Base-by-base conservation (phyloP, 345 rosid genomes). In the Kandelia obovata region DNA sequence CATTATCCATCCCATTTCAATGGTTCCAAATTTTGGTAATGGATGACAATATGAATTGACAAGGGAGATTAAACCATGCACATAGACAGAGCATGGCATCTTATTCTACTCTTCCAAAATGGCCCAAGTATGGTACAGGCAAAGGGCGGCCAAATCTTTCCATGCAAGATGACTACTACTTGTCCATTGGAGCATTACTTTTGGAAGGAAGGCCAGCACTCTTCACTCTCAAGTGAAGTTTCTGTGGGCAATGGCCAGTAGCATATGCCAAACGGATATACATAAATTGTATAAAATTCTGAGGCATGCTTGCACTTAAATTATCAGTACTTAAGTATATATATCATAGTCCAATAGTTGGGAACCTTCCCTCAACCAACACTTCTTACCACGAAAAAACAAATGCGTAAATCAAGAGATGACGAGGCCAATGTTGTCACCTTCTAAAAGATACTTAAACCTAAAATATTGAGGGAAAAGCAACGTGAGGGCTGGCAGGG, bases 11-110 rank as follows among this genome's bases (percentile, higher is more conserved):
- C 30, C 6, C 59, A 56, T 3, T 56, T 6, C 59, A 52, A 34
- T 53, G 58, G 61, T 57, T 17, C 34, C 23, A 56, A 21, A 43
- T 67, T 69, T 68, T 8, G 73, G 78, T 56, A 64, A 28, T 52
- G 58, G 58, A 68, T 58, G 74, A 59, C 62, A 37, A 49, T 21
- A 21, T 32, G 57, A 71, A 58, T 17, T 49, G 65, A 58, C 31
- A 19, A 25, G 7, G 30, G 53, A 71, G 70, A n/a, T 49, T 57
- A 75, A 61, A 39, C 59, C 66, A 68, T 62, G 71, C 71, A 62
- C 37, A 78, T 72, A 77, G 78, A 68, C 81, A 73, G 74, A 80
- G 74, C 23, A 34, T 65, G 75, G 76, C 83, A 77, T 77, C 76
- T 64, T 60, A 67, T 67, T 73, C 27, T 20, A 53, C 49, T 25